These are phyloP conservation scores for Lagerstroemia speciosa DNA, from an alignment of 345 rosid genomes.

Conservation along the genomic window DNA sequence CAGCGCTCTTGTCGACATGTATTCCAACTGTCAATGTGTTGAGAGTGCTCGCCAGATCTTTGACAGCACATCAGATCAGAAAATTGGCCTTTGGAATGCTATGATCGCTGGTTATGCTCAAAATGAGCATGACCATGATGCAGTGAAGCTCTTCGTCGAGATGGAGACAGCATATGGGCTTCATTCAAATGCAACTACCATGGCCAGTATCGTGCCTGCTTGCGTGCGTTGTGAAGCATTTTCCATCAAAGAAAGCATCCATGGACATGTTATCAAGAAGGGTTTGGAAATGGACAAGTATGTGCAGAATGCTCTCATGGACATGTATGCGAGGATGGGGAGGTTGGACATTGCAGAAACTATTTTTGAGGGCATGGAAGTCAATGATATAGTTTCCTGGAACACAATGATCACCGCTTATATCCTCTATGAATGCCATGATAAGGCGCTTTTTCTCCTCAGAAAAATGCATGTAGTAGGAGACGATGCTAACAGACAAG, in stretches of 20 bases:
- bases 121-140: slow-evolving; percentile 55
- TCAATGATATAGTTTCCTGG: slow-evolving; percentile 72
- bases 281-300: slow-evolving; percentile 50
- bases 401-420: slow-evolving; percentile 80
- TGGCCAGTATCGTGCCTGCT: slow-evolving; percentile 73
- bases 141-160: slow-evolving; percentile 53
- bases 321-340: slow-evolving; percentile 77
- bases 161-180: slow-evolving; percentile 57
- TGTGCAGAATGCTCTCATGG: slow-evolving; percentile 83
- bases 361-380: slow-evolving; percentile 56
- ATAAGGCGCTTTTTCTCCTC: slow-evolving; percentile 52
- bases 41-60: slow-evolving; percentile 57
- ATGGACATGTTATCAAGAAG: slow-evolving; percentile 61
- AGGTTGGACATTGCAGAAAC: slow-evolving; percentile 38
- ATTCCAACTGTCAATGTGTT: slow-evolving; percentile 64
- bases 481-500: slow-evolving; percentile 9
- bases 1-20: slow-evolving; percentile 92
- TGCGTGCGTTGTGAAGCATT: slow-evolving; percentile 50
- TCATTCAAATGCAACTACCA: slow-evolving; percentile 68
- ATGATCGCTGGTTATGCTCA: slow-evolving; percentile 87
- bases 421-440: slow-evolving; percentile 41
- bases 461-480: slow-evolving; percentile 51
- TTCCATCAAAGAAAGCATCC: slow-evolving; percentile 54
- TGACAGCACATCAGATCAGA: slow-evolving; percentile 34
- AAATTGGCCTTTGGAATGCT: slow-evolving; percentile 75